These are phyloP conservation scores for Fusarium mangiferae DNA, from an alignment of 2,329 filamentous ascomycete genomes.

Conservation along the genomic window DNA sequence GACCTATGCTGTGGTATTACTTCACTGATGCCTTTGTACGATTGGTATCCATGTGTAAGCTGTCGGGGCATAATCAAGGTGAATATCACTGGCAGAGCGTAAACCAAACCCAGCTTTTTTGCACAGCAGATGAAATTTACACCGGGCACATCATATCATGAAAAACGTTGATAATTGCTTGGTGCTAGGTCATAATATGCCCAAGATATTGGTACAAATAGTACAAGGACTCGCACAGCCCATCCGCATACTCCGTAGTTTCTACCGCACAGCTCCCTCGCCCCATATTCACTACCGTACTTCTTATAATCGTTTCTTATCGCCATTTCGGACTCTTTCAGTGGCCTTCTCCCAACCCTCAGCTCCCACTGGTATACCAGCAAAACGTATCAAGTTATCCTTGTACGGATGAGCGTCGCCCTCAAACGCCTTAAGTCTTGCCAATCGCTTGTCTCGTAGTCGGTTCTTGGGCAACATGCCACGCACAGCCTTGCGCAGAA, in stretches of 20 bases:
- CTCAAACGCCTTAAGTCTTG: constrained; percentile 94
- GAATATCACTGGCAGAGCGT: background rate
- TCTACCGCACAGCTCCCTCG: constrained; percentile 20
- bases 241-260: constrained; percentile 16
- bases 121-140: too few relatives aligned
- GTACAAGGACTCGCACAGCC: constrained; percentile 44
- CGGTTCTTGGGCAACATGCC: constrained; percentile 99
- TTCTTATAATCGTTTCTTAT: constrained; percentile 61
- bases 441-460: constrained; percentile 86
- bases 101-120: background rate
- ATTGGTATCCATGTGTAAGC: background rate
- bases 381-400: constrained; percentile 82
- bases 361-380: constrained; percentile 65
- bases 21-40: background rate
- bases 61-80: too few relatives aligned
- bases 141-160: background rate
- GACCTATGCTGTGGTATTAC: background rate
- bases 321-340: constrained; percentile 60
- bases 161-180: constrained; percentile 38
- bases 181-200: constrained; percentile 44
- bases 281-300: background rate
- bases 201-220: constrained; percentile 48
- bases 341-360: constrained; percentile 65
- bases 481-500: constrained; percentile 89
- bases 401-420: constrained; percentile 92